Conservation (phyloP, 2,329 filamentous ascomycete genomes). For the Fusarium tjaetaba region DNA sequence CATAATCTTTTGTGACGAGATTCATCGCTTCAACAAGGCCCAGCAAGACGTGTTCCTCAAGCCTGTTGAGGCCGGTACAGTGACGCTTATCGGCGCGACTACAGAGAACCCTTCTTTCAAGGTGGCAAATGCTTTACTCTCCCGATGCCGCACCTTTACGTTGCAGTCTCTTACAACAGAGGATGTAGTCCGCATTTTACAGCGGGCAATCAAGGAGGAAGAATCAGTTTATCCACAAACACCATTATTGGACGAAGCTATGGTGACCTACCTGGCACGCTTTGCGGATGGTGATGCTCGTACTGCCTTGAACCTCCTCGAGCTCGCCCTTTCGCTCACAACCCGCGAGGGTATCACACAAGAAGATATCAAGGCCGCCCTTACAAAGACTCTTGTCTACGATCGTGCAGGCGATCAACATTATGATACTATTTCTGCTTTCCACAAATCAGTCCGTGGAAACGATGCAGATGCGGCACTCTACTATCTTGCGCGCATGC, state of each 20-base stretch:
- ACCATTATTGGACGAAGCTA: slow-evolving; percentile 76
- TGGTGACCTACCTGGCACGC: slow-evolving; percentile 82
- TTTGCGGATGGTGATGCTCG: slow-evolving; percentile 94
- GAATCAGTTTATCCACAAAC: slow-evolving; percentile 53
- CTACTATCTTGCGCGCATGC: slow-evolving; percentile 96
- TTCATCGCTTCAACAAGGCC: slow-evolving; percentile 88
- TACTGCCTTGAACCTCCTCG: slow-evolving; percentile 90
- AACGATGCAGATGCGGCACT: slow-evolving; percentile 86
- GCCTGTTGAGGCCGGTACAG: slow-evolving; percentile 88
- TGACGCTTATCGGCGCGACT: slow-evolving; percentile 93
- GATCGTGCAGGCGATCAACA: slow-evolving; percentile 95
- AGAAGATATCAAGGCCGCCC: slow-evolving; percentile 78
- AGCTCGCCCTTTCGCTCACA: slow-evolving; percentile 81
- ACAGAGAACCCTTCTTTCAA: slow-evolving; percentile 96
- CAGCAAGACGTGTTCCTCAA: slow-evolving; percentile 96
- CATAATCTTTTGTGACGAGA: slow-evolving; percentile 98
- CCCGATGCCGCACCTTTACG: slow-evolving; percentile 90
- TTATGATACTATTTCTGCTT: slow-evolving; percentile 96
- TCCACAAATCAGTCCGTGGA: slow-evolving; percentile 94
- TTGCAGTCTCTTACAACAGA: slow-evolving; percentile 77
- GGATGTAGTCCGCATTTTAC: slow-evolving; percentile 77
- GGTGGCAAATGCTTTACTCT: slow-evolving; percentile 86
- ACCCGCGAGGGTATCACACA: slow-evolving; percentile 71
- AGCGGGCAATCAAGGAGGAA: slow-evolving; percentile 77
- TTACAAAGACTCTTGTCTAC: slow-evolving; percentile 94